These are phyloP conservation scores for Pseudocercospora macadamiae DNA, from an alignment of 2,329 filamentous ascomycete species.

Conservation along the genomic window DNA sequence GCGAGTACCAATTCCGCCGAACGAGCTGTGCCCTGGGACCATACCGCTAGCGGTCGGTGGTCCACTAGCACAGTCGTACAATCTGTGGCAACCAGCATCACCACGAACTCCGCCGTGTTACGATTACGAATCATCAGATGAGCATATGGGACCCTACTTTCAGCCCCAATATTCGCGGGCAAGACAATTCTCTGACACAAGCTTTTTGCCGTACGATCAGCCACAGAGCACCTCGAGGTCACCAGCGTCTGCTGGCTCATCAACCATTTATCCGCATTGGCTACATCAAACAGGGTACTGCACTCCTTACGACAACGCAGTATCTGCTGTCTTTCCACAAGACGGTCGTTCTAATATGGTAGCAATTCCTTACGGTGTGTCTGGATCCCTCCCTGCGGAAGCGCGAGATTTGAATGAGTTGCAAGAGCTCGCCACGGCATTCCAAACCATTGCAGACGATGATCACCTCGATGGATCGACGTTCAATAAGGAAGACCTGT, in stretches of 20 bases:
- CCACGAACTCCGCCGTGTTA: slow-evolving; percentile 23
- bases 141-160: slow-evolving; percentile 25
- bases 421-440: neutral
- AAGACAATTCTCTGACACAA: slow-evolving; percentile 14
- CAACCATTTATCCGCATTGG: slow-evolving; percentile 19
- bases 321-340: neutral
- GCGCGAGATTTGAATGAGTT: slow-evolving; percentile 27
- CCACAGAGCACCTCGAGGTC: slow-evolving; percentile 17
- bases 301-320: neutral
- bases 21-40: slow-evolving; percentile 13
- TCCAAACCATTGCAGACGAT: slow-evolving; percentile 3
- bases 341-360: neutral
- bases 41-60: slow-evolving; percentile 13
- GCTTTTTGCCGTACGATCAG: slow-evolving; percentile 8
- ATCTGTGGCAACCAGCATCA: slow-evolving; percentile 20
- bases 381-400: slow-evolving; percentile 11
- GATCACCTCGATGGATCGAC: neutral
- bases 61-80: slow-evolving; percentile 1
- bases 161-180: slow-evolving; percentile 19
- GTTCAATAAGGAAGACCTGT: slow-evolving; percentile 34
- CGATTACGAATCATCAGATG: slow-evolving; percentile 28
- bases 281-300: neutral
- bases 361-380: neutral
- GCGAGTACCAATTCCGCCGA: slow-evolving; percentile 21
- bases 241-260: slow-evolving; percentile 26